phyloP scores from a whole-genome alignment of 768 basidiomycete genomes.

The Chiua virens region DNA sequence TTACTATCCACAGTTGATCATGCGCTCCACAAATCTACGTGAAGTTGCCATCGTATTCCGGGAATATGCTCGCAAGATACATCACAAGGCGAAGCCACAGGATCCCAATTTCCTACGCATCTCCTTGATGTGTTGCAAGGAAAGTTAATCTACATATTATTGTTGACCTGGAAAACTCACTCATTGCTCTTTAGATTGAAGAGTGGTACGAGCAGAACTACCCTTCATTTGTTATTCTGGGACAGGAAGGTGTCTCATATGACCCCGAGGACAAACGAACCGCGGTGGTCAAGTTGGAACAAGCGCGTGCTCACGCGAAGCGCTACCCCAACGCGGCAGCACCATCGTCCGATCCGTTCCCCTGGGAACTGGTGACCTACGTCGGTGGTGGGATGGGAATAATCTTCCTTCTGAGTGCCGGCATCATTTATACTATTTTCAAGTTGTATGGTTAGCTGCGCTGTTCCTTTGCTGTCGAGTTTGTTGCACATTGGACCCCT shows the following conservation, averaged over 20 bases:
- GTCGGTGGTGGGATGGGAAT: constrained; percentile 27
- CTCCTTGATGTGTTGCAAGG: constrained; percentile 82
- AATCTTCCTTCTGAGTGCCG: constrained; percentile 26
- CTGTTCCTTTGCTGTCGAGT: neutral
- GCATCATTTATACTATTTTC: constrained; percentile 24
- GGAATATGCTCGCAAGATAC: constrained; percentile 77
- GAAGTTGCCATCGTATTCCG: constrained; percentile 91
- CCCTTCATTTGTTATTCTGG: constrained; percentile 74
- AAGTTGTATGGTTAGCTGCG: constrained; percentile 21
- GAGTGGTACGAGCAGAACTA: constrained; percentile 93
- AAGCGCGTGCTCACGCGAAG: constrained; percentile 40
- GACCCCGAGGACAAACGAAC: constrained; percentile 59
- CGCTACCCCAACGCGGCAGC: constrained; percentile 10
- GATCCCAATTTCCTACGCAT: constrained; percentile 88
- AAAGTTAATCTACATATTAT: constrained; percentile 30
- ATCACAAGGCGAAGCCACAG: constrained; percentile 70
- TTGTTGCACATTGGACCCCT: neutral
- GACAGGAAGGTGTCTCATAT: constrained; percentile 31
- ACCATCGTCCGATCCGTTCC: constrained; percentile 12
- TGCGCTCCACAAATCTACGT: constrained; percentile 87
- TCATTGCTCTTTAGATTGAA: constrained; percentile 61
- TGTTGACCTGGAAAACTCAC: constrained; percentile 2
- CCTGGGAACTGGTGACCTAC: constrained; percentile 33
- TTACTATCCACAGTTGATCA: constrained; percentile 65
- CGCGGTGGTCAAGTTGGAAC: constrained; percentile 44